Conservation (phyloP, 441 rosid genomes). For the Eugenia klotzschiana region DNA sequence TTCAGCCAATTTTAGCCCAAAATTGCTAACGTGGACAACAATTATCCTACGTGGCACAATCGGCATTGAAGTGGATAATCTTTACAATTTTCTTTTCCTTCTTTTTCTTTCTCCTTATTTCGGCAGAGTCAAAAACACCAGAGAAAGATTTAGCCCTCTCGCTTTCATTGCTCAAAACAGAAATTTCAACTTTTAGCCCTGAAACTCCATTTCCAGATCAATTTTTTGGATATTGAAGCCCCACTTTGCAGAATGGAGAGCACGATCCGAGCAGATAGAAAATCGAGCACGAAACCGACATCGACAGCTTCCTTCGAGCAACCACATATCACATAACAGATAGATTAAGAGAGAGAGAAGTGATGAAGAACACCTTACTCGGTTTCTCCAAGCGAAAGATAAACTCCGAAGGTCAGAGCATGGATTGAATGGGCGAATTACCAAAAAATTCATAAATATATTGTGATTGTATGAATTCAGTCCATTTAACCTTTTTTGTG, state of each 20-base stretch:
- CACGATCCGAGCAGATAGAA: not conserved
- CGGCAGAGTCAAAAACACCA: not conserved
- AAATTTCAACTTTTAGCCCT: not conserved
- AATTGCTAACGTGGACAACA: too few species aligned
- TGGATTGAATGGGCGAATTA: too few species aligned
- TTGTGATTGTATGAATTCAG: too few species aligned
- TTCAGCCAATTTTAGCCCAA: too few species aligned
- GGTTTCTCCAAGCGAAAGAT: not conserved
- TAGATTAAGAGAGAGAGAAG: not conserved
- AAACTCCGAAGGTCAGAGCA: not conserved
- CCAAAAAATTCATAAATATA: too few species aligned
- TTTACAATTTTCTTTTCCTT: too few species aligned
- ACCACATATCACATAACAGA: not conserved
- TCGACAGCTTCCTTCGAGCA: not conserved
- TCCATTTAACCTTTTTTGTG: too few species aligned
- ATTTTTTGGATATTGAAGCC: not conserved
- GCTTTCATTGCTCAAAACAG: not conserved
- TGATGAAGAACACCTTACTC: not conserved
- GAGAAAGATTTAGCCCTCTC: not conserved
- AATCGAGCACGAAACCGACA: not conserved
- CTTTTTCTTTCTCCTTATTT: too few species aligned
- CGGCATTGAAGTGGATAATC: too few species aligned
- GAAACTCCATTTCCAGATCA: not conserved
- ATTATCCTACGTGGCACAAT: too few species aligned
- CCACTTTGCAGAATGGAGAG: not conserved